Base-by-base conservation (phyloP, 163 green algal genomes). In the Picocystis sp. region DNA sequence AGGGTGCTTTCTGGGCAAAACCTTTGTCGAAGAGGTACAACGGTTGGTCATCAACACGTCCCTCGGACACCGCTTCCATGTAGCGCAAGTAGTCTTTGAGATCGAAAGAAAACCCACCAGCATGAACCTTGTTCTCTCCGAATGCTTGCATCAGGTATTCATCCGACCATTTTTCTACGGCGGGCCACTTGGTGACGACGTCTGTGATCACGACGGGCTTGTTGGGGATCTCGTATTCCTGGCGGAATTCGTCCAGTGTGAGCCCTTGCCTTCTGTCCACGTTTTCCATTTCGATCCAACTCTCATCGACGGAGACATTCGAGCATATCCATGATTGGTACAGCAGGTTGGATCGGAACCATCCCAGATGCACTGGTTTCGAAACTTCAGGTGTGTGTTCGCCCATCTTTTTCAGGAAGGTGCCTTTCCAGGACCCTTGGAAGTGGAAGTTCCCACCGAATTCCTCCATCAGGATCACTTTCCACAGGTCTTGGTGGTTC, bases 21-120 rank as follows among this genome's bases (percentile, higher is more conserved):
- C 60, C 73, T 43, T 79, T 72, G 34, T 93, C 86, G 60, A 95
- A 95, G 41, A 94, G 77, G 63, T 96, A 97, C 34, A 97, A 70
- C 2, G 89, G 89, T 1, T 69, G 81, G 62, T 95, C 86, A 61
- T 94, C 86, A 0, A 21, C 43, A 34, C 74, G 75, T 22, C 47
- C 54, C 22, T 51, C 72, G 43, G 88, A 71, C 48, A 74, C 44
- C 1, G 62, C 53, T 42, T 76, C 55, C 25, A n/a, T 57, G 61
- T 96, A 95, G 0, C 51, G 52, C 25, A 74, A 53, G 74, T 87
- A 98, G 22, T 81, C 72, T 3, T 74, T 50, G 54, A 94, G 82
- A 14, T 48, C 50, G 75, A 90, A 85, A 45, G 68, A 51, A 34
- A 77, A 76, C 58, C 85, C 82, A 47, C 82, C 86, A n/a, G 75